These are phyloP conservation scores for Chrysosphaeria jannelii DNA, from an alignment of 2,329 filamentous ascomycete genomes.

Conservation along the genomic window DNA sequence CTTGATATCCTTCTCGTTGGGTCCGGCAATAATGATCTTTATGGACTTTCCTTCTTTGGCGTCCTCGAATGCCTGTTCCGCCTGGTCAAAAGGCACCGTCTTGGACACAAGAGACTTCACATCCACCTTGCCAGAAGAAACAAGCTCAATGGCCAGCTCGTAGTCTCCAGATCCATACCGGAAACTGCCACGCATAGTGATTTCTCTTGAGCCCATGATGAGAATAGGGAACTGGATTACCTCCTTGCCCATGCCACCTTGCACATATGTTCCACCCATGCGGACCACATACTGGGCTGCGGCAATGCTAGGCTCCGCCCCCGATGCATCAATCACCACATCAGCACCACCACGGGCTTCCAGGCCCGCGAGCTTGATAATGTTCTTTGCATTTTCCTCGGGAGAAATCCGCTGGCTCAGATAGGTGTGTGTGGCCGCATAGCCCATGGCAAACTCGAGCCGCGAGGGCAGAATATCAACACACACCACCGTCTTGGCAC, in stretches of 20 bases:
- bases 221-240: constrained; percentile 84
- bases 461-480: constrained; percentile 65
- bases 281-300: constrained; percentile 39
- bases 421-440: constrained; percentile 43
- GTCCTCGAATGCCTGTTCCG: constrained; percentile 63
- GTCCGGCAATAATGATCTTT: constrained; percentile 36
- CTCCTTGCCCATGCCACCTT: constrained; percentile 67
- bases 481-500: constrained; percentile 56
- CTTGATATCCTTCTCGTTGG: constrained; percentile 31
- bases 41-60: constrained; percentile 59
- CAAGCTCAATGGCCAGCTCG: constrained; percentile 48
- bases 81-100: constrained; percentile 49
- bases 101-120: constrained; percentile 59
- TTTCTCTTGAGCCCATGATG: constrained; percentile 66
- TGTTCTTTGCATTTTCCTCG: constrained; percentile 40
- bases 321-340: constrained; percentile 52
- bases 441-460: constrained; percentile 46
- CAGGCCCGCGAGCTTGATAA: constrained; percentile 33
- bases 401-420: constrained; percentile 28
- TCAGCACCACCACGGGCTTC: constrained; percentile 29
- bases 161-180: constrained; percentile 76
- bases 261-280: constrained; percentile 47
- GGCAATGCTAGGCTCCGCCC: constrained; percentile 53
- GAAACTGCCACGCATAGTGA: constrained; percentile 67
- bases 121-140: constrained; percentile 40